Conservation (phyloP, 805 yeast species). For the Ogataea wickerhamii region DNA sequence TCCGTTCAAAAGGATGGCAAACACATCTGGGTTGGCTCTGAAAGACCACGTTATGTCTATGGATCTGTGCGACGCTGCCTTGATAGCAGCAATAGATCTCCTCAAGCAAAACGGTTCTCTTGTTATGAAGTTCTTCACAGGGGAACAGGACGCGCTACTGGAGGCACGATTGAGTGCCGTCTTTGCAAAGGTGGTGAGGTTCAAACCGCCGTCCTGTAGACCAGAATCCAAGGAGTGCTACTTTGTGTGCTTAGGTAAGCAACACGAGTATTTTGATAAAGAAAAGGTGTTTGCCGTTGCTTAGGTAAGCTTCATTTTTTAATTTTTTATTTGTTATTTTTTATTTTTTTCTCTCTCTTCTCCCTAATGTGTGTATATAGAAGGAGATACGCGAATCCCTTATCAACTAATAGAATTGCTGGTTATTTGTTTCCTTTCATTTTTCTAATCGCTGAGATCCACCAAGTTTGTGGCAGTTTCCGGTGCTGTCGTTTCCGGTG, state of each 20-base stretch:
- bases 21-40: constrained; percentile 78
- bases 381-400: background rate
- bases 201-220: constrained; percentile 81
- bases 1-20: constrained; percentile 87
- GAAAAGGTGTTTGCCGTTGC: constrained; percentile 38
- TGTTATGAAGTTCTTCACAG: constrained; percentile 83
- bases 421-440: too few relatives aligned
- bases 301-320: too few relatives aligned
- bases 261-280: constrained; percentile 41
- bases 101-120: constrained; percentile 67
- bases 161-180: constrained; percentile 53
- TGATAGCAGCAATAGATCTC: constrained; percentile 69
- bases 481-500: constrained; percentile 28
- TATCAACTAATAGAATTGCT: too few relatives aligned
- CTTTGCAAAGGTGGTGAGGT: constrained; percentile 61
- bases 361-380: too few relatives aligned
- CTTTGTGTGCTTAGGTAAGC: constrained; percentile 59
- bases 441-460: too few relatives aligned
- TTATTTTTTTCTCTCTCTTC: too few relatives aligned
- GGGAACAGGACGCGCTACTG: constrained; percentile 68
- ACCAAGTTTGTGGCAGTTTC: too few relatives aligned
- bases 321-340: too few relatives aligned
- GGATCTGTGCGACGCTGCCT: constrained; percentile 90
- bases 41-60: constrained; percentile 82
- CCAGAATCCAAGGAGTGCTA: constrained; percentile 79